Conservation (phyloP, 345 rosid genomes). For the Lepidium africanum region DNA sequence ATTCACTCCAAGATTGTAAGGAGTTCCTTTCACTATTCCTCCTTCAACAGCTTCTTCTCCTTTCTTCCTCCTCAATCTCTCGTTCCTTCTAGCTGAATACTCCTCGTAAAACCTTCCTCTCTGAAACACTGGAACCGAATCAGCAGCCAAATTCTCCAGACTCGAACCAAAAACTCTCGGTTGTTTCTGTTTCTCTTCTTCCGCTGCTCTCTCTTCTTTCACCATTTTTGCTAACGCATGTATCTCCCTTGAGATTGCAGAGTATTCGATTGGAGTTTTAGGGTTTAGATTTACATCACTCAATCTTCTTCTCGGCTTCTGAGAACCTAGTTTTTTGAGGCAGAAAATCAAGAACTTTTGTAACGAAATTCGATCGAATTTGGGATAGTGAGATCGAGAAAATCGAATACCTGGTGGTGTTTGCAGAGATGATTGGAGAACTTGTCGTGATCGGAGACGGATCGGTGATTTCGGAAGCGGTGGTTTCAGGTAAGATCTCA, state of each 20-base stretch:
- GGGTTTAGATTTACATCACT: conserved; percentile 26
- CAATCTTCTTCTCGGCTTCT: conserved; percentile 33
- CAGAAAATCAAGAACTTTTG: not conserved
- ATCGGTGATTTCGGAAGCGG: conserved; percentile 71
- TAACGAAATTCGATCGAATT: not conserved
- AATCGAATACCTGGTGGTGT: conserved; percentile 56
- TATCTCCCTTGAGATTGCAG: conserved; percentile 57
- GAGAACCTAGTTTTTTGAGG: conserved; percentile 30
- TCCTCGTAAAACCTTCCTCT: conserved; percentile 84
- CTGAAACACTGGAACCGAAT: conserved; percentile 46
- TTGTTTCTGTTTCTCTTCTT: not conserved
- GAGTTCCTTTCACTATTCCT: conserved; percentile 13
- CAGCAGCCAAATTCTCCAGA: not conserved
- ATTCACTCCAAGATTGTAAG: conserved; percentile 52
- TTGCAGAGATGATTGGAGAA: conserved; percentile 34
- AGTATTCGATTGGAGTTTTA: conserved; percentile 50
- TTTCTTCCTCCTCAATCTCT: conserved; percentile 63
- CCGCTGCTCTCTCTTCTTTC: conserved; percentile 9
- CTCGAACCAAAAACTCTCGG: not conserved
- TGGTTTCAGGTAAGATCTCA: conserved; percentile 60
- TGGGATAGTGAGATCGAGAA: not conserved
- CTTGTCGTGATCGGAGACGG: conserved; percentile 53
- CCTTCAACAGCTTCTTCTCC: conserved; percentile 20
- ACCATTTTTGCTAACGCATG: conserved; percentile 54
- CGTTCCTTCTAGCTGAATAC: conserved; percentile 79